phyloP scores from a whole-genome alignment of 139 green algal species.

The Dunaliella sp. region DNA sequence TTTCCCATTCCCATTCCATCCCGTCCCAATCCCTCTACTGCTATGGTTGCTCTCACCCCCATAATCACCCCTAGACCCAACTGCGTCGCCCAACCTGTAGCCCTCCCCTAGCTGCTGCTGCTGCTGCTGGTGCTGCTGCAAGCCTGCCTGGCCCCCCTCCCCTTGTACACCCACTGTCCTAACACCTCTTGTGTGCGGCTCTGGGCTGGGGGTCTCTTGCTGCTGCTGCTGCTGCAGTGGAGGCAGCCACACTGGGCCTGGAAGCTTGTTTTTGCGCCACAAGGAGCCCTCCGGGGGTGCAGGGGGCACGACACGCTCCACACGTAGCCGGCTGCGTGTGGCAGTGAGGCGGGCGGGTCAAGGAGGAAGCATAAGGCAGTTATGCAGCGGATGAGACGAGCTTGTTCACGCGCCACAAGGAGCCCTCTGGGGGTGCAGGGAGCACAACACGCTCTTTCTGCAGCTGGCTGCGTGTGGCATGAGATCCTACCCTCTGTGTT shows the following conservation, averaged over 20 bases:
- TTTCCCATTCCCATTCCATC: background rate
- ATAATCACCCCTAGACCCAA: background rate
- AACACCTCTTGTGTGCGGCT: too few species aligned
- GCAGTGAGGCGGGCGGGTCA: too few species aligned
- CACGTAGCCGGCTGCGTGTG: background rate
- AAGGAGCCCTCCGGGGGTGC: conserved; percentile 39
- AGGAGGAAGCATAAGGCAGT: background rate
- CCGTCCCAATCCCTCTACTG: background rate
- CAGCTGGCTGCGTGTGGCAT: background rate
- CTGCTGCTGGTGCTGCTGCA: background rate
- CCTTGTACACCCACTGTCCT: too few species aligned
- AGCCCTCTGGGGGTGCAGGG: conserved; percentile 35
- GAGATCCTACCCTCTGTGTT: too few species aligned
- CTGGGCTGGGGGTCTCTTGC: background rate
- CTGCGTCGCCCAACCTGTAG: background rate
- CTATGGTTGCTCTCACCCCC: background rate
- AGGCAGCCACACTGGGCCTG: background rate
- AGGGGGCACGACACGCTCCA: conserved; percentile 31
- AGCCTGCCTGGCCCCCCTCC: background rate
- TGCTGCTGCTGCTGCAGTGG: background rate
- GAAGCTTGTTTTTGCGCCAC: conserved; percentile 34
- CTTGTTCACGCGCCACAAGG: conserved; percentile 38
- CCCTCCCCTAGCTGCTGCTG: conserved; percentile 4
- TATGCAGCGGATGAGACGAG: background rate
- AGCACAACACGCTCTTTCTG: conserved; percentile 38